Evolutionary conservation across 73 alveolate species (phyloP).

Genomic region (Tetrahymena thermophila): DNA sequence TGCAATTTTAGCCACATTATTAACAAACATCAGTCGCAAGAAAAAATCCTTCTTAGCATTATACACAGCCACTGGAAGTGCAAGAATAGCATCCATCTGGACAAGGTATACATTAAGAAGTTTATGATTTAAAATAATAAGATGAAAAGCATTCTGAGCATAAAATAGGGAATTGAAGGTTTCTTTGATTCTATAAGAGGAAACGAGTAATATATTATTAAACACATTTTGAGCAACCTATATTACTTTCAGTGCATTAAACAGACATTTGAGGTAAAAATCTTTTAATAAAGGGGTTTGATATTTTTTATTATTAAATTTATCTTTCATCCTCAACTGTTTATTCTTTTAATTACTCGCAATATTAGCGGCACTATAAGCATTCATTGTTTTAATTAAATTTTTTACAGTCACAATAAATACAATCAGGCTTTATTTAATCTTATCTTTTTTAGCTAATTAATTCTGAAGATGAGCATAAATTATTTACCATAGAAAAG

Average conservation of each 20-base stretch:
- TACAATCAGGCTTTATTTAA: neutral
- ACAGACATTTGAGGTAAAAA: neutral
- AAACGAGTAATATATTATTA: neutral
- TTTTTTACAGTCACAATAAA: neutral
- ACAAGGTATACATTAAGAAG: neutral
- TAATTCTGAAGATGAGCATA: neutral
- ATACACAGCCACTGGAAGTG: neutral
- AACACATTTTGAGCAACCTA: neutral
- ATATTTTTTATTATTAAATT: too few relatives aligned
- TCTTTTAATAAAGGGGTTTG: neutral
- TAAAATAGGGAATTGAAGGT: too few relatives aligned
- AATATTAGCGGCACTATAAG: neutral
- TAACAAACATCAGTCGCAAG: neutral
- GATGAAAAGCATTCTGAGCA: neutral
- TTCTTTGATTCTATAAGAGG: neutral
- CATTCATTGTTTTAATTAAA: neutral
- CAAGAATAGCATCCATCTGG: neutral
- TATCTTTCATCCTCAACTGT: neutral
- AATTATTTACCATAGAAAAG: neutral
- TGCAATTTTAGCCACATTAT: neutral
- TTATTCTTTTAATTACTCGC: neutral
- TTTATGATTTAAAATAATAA: too few relatives aligned
- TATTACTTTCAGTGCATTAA: neutral
- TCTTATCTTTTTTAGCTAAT: neutral
- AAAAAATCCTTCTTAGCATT: neutral